phyloP scores from a whole-genome alignment of 75 land plant species.

The Cunninghamia lanceolata region DNA sequence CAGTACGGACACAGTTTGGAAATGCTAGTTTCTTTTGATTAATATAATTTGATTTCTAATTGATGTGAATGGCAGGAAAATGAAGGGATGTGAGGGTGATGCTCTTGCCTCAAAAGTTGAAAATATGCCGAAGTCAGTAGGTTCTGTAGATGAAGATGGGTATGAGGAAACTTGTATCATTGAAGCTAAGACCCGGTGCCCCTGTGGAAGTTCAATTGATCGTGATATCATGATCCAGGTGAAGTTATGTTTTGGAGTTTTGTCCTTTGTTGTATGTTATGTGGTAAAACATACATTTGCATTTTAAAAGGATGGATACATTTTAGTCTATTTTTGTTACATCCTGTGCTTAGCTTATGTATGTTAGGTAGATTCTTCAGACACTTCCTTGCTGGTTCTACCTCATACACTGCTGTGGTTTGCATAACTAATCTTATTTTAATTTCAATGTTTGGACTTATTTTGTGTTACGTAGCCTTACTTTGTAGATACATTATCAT shows the following conservation, averaged over 20 bases:
- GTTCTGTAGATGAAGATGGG: background rate
- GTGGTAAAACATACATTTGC: background rate
- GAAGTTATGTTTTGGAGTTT: background rate
- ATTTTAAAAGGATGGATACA: background rate
- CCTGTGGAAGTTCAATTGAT: slow-evolving; percentile 2
- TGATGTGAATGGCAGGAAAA: background rate
- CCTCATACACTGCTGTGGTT: background rate
- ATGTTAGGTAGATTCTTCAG: no score
- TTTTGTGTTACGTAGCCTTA: background rate
- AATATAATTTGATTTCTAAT: background rate
- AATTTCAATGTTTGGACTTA: no score
- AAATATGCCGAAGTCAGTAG: background rate
- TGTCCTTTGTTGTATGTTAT: background rate
- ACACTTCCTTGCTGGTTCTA: background rate
- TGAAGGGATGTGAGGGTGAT: slow-evolving; percentile 2
- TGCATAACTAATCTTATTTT: no score
- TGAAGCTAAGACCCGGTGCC: background rate
- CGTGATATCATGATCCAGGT: slow-evolving; percentile 3
- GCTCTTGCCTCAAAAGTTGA: slow-evolving; percentile 1
- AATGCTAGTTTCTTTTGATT: background rate
- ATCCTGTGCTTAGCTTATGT: background rate
- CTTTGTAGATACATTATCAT: no score
- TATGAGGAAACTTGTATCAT: background rate
- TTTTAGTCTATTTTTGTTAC: no score
- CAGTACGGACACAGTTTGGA: background rate